phyloP scores from a whole-genome alignment of 1,139 yeast species.

The Tardiomyces depauwii region DNA sequence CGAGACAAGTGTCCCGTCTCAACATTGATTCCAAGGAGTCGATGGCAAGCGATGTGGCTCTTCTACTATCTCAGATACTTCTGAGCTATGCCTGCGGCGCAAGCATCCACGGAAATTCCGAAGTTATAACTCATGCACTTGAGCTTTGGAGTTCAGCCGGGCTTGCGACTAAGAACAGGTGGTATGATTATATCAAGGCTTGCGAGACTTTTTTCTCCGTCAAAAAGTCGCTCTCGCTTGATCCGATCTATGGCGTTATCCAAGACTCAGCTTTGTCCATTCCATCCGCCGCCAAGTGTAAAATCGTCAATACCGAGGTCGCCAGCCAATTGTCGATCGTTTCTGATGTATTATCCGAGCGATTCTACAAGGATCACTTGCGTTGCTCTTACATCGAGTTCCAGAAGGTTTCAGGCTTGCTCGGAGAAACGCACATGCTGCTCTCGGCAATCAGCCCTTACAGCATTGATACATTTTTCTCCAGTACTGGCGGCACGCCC shows the following conservation, averaged over 20 bases:
- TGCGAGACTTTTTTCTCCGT: constrained; percentile 16
- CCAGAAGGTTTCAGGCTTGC: background rate
- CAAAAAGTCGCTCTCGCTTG: constrained; percentile 17
- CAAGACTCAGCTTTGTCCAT: constrained; percentile 38
- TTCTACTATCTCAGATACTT: constrained; percentile 14
- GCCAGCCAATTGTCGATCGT: background rate
- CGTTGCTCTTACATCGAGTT: background rate
- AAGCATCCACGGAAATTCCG: constrained; percentile 1
- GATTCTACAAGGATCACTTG: constrained; percentile 4
- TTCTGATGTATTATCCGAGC: constrained; percentile 1
- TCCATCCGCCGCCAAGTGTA: constrained; percentile 25
- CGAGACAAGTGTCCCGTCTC: background rate
- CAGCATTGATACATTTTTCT: constrained; percentile 5
- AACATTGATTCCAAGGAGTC: constrained; percentile 9
- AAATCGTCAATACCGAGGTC: background rate
- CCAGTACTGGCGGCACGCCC: background rate
- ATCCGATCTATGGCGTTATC: constrained; percentile 37
- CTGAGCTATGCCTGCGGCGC: constrained; percentile 12
- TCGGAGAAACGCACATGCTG: constrained; percentile 12
- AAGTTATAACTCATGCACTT: background rate
- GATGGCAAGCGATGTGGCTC: constrained; percentile 12
- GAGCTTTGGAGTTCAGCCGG: constrained; percentile 2
- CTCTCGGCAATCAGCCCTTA: constrained; percentile 15
- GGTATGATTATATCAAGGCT: constrained; percentile 14
- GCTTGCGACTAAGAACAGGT: constrained; percentile 10